phyloP scores from a whole-genome alignment of 176 grass and related monocot species.

The Chrysopogon serrulatus region DNA sequence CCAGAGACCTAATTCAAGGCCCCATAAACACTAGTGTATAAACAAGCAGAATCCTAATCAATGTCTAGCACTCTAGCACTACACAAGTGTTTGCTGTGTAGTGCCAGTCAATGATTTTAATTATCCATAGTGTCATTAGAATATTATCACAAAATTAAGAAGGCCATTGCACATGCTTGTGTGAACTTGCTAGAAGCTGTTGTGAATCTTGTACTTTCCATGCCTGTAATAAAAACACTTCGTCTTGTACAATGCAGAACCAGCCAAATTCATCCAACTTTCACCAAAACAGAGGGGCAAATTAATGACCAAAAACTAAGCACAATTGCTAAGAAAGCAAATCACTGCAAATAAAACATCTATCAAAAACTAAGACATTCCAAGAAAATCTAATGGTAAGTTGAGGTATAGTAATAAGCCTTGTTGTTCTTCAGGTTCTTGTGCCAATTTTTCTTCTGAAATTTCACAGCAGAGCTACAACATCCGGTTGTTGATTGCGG shows the following conservation, averaged over 20 bases:
- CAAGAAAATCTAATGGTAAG: neutral
- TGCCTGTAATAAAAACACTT: neutral
- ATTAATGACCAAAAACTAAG: neutral
- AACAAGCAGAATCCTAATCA: neutral
- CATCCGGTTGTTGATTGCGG: neutral
- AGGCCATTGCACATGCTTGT: neutral
- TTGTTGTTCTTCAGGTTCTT: neutral
- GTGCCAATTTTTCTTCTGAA: neutral
- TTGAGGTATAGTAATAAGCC: neutral
- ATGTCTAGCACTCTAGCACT: neutral
- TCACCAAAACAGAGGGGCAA: neutral
- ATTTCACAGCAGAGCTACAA: neutral
- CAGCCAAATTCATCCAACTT: neutral
- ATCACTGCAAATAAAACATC: neutral
- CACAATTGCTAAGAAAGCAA: neutral
- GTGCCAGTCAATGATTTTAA: neutral
- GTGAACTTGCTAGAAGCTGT: conserved; percentile 1
- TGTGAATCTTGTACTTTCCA: neutral
- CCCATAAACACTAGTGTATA: neutral
- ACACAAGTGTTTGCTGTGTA: neutral
- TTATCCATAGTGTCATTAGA: neutral
- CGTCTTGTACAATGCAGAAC: neutral
- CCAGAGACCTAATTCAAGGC: neutral
- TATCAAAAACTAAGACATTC: neutral
- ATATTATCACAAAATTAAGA: neutral